phyloP scores from a whole-genome alignment of 2,329 filamentous ascomycete species.

The Sarocladium strictum region DNA sequence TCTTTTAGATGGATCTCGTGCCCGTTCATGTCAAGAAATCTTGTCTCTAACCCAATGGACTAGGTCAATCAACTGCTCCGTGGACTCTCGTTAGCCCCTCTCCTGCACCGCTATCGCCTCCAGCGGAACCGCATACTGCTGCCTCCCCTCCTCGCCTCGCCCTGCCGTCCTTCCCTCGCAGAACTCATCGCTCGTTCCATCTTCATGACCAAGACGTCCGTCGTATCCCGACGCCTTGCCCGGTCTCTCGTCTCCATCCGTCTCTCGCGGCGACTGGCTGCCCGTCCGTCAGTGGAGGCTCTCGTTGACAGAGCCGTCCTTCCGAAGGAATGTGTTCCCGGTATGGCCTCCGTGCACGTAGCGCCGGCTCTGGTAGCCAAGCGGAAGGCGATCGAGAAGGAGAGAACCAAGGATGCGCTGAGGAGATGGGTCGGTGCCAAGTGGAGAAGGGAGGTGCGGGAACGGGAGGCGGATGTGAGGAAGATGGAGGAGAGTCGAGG shows the following conservation, averaged over 20 bases:
- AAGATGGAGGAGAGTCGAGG: slow-evolving; percentile 45
- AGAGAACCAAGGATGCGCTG: slow-evolving; percentile 61
- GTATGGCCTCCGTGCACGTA: slow-evolving; percentile 34
- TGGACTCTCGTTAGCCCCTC: slow-evolving; percentile 55
- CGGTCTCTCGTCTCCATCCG: slow-evolving; percentile 60
- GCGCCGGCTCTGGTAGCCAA: slow-evolving; percentile 58
- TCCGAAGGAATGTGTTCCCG: slow-evolving; percentile 56
- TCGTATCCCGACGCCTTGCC: slow-evolving; percentile 57
- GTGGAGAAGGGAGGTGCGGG: slow-evolving; percentile 46
- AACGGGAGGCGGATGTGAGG: slow-evolving; percentile 41
- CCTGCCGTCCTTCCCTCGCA: slow-evolving; percentile 51
- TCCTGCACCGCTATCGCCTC: slow-evolving; percentile 58
- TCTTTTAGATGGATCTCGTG: too few relatives aligned
- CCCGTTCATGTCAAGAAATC: too few relatives aligned
- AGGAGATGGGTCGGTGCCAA: slow-evolving; percentile 58
- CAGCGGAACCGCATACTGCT: slow-evolving; percentile 49
- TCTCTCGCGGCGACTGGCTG: slow-evolving; percentile 54
- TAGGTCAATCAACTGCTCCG: slow-evolving; percentile 59
- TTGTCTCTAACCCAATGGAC: slow-evolving; percentile 8
- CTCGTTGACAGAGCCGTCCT: slow-evolving; percentile 60
- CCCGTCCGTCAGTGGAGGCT: slow-evolving; percentile 52
- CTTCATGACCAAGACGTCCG: slow-evolving; percentile 60
- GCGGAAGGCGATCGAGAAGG: slow-evolving; percentile 57
- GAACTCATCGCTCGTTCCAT: slow-evolving; percentile 60
- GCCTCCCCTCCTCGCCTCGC: slow-evolving; percentile 47